Evolutionary conservation across 305 asterid genomes (phyloP).

Genomic region (Stenogyne calaminthoides): DNA sequence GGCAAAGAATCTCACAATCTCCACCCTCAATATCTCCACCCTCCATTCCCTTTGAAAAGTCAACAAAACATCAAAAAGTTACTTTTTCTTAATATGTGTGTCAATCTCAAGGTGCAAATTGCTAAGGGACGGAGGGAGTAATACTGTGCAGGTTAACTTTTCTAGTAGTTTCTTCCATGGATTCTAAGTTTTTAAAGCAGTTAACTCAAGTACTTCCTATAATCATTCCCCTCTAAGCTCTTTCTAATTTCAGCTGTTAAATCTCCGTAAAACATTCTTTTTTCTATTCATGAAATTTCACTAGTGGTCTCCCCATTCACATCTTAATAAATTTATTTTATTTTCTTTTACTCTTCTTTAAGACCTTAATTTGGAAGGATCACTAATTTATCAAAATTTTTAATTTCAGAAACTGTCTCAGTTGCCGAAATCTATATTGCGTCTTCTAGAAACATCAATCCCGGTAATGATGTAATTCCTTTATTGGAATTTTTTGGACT

Average conservation of each 20-base stretch:
- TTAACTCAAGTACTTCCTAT: slow-evolving; percentile 3
- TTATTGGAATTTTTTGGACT: not conserved
- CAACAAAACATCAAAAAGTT: too few species aligned
- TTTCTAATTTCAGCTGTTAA: not conserved
- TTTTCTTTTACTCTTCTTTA: slow-evolving; percentile 4
- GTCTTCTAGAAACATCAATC: slow-evolving; percentile 81
- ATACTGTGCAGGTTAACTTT: not conserved
- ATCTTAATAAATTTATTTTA: not conserved
- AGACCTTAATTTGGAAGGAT: slow-evolving; percentile 9
- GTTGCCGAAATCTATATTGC: slow-evolving; percentile 79
- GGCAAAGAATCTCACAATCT: too few species aligned
- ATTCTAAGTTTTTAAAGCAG: not conserved
- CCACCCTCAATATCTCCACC: too few species aligned
- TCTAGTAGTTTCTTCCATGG: not conserved
- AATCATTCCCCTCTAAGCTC: slow-evolving; percentile 4
- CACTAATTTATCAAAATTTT: slow-evolving; percentile 23
- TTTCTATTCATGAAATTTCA: slow-evolving; percentile 23
- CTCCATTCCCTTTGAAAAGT: too few species aligned
- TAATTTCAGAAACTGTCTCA: slow-evolving; percentile 78
- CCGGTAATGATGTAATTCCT: slow-evolving; percentile 60
- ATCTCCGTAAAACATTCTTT: slow-evolving; percentile 7
- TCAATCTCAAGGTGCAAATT: too few species aligned
- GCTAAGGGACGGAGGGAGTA: too few species aligned
- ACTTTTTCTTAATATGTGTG: too few species aligned
- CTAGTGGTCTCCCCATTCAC: not conserved